Evolutionary conservation across 2,329 filamentous ascomycete genomes (phyloP).

Genomic region (Keithomyces neogunnii): DNA sequence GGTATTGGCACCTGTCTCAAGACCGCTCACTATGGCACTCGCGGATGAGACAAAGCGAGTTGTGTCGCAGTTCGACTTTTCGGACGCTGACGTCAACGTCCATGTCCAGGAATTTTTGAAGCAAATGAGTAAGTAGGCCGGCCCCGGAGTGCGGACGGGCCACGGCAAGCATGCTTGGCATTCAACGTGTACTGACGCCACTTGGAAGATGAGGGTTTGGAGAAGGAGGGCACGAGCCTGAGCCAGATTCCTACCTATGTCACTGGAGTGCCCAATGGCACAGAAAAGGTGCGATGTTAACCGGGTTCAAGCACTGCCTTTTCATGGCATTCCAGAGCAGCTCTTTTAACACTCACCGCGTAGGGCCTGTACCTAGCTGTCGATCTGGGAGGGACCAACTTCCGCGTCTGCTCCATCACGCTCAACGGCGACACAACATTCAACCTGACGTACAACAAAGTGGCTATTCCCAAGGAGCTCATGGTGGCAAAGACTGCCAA

Average conservation of each 20-base stretch:
- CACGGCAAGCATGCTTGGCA: not conserved
- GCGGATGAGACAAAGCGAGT: slow-evolving; percentile 68
- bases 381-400: slow-evolving; percentile 97
- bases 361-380: slow-evolving; percentile 93
- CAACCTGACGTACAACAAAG: slow-evolving; percentile 86
- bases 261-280: slow-evolving; percentile 90
- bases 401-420: slow-evolving; percentile 91
- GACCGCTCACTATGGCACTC: slow-evolving; percentile 52
- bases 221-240: slow-evolving; percentile 69
- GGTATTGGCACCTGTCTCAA: slow-evolving; percentile 43
- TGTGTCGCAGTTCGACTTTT: slow-evolving; percentile 78
- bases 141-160: not conserved
- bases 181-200: not conserved
- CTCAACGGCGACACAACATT: slow-evolving; percentile 94
- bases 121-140: slow-evolving; percentile 58
- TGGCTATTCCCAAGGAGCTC: slow-evolving; percentile 78
- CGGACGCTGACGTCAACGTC: slow-evolving; percentile 66
- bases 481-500: slow-evolving; percentile 83
- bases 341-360: not conserved
- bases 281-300: slow-evolving; percentile 61
- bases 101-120: slow-evolving; percentile 78
- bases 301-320: not conserved
- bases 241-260: slow-evolving; percentile 98
- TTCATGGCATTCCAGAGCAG: not conserved
- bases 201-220: slow-evolving; percentile 65